Conservation (phyloP, 1,284 basidiomycete genomes). For the Leccinum variabile region DNA sequence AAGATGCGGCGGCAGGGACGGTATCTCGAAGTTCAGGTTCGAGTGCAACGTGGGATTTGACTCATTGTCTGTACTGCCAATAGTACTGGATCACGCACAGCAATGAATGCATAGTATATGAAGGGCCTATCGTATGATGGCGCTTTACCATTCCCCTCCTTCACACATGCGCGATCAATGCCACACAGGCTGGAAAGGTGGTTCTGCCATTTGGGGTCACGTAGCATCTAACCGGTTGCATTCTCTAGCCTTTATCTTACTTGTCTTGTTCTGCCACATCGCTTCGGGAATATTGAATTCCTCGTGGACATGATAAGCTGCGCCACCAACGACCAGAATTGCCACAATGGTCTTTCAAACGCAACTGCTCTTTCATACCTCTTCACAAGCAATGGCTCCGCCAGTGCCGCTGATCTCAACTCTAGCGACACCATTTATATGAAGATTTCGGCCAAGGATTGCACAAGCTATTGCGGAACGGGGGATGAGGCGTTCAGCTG, state of each 20-base stretch:
- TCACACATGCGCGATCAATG: neutral
- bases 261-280: constrained; percentile 6
- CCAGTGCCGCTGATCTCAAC: neutral
- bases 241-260: constrained; percentile 5
- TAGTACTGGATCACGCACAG: too few species aligned
- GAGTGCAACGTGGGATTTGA: too few species aligned
- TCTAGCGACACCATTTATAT: neutral
- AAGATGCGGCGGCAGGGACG: too few species aligned
- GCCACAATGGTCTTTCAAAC: constrained; percentile 10
- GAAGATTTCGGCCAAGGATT: neutral
- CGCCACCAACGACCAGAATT: constrained; percentile 7
- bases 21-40: too few species aligned
- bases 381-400: constrained; percentile 11
- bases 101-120: too few species aligned
- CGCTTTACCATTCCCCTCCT: too few species aligned
- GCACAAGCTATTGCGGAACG: constrained; percentile 29
- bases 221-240: constrained; percentile 8
- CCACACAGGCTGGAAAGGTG: constrained; percentile 10
- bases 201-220: too few species aligned
- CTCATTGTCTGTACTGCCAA: too few species aligned
- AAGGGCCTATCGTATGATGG: neutral
- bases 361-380: constrained; percentile 16
- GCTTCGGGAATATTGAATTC: constrained; percentile 5
- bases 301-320: constrained; percentile 7
- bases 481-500: constrained; percentile 36